A percentile compares a stretch with the other conserved stretches of the same genome.
Conservation (phyloP, 306 rosid genomes). For the Mimosa bimucronata region DNA sequence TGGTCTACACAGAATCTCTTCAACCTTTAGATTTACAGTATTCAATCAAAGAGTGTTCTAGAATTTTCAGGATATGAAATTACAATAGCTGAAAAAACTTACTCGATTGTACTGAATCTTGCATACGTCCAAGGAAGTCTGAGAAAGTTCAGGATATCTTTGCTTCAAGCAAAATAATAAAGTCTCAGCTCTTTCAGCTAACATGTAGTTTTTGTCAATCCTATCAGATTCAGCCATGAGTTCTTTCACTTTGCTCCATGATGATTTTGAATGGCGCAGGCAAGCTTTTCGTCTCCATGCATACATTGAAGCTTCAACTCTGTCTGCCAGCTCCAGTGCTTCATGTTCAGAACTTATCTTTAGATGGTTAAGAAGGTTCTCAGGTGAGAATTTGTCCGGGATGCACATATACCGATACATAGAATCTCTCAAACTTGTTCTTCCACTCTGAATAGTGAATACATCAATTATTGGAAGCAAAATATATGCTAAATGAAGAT, state of each 20-base stretch:
- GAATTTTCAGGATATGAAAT: background rate
- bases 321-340: conserved; percentile 90
- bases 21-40: background rate
- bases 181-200: conserved; percentile 89
- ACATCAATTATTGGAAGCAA: conserved; percentile 17
- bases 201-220: conserved; percentile 71
- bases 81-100: conserved; percentile 17
- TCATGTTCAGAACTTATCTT: conserved; percentile 83
- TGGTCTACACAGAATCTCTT: background rate
- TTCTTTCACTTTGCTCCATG: conserved; percentile 90
- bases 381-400: conserved; percentile 74
- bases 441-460: conserved; percentile 65
- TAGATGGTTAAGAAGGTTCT: conserved; percentile 69
- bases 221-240: conserved; percentile 68
- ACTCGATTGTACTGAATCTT: conserved; percentile 90
- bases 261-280: conserved; percentile 71
- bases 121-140: conserved; percentile 88
- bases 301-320: conserved; percentile 93
- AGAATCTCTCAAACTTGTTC: conserved; percentile 75
- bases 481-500: background rate
- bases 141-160: conserved; percentile 91
- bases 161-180: conserved; percentile 77
- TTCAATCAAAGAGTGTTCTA: background rate
- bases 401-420: conserved; percentile 65
- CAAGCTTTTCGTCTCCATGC: conserved; percentile 95